Evolutionary conservation across 192 early-diverging fungal genomes (phyloP), one percentile per base, ranked within the genome.

Genomic region (Coemansia sp.): DNA sequence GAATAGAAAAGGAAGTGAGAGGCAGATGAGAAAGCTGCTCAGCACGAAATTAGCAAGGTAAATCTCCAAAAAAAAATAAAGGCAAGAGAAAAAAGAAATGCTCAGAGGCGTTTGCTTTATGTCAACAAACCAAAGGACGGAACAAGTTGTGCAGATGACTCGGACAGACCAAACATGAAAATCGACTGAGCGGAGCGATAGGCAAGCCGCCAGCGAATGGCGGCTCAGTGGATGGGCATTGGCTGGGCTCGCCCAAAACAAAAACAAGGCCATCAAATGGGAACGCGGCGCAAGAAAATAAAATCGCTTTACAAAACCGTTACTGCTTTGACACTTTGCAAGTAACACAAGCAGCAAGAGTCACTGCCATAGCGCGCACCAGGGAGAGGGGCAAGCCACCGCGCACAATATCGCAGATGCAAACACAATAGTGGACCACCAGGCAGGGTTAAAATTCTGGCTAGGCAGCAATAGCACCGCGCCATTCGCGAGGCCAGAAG

Each of bases 71-170:
- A 38, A 38, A 61, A 49, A 53, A 49, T 39, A 50, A 45, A 18
- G n/a, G 34, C 7, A 38, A 61, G 18, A 15, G 13, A 29, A 45
- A 61, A 7, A 43, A 44, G 16, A 24, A 39, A 30, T 41, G 20
- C 18, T 11, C 47, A 22, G 32, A 68, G 58, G 24, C 32, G 12
- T 27, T 35, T 24, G 29, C 49, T 47, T 69, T 62, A 60, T 68
- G 72, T 74, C 72, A 74, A 74, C 72, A 74, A 74, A 74, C 43
- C n/a, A 12, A 7, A 52, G 49, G 49, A 29, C 3, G 29, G 29
- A 55, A 55, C 52, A 55, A 29, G 52, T 55, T 55, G 50, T 47
- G 27, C 22, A 29, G 37, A 55, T 50, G 64, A 34, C 64, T 65
- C 64, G 29, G 64, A 13, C 53, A 16, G 64, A 13, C 61, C 30